These are phyloP conservation scores for Nidularia sp. DNA, from an alignment of 768 basidiomycete genomes.

Conservation along the genomic window DNA sequence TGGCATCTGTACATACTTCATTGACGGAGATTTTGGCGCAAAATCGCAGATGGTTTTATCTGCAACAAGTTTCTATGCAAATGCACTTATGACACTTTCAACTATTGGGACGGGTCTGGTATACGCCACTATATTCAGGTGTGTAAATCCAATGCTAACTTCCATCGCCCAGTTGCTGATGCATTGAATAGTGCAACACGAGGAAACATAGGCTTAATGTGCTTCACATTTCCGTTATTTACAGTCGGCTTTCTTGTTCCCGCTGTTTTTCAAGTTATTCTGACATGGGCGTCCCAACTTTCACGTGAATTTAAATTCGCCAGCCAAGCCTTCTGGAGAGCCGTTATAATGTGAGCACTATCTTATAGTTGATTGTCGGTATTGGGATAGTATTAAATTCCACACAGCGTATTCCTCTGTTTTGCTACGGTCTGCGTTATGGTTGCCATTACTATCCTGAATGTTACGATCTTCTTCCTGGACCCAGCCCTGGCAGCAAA, in stretches of 20 bases:
- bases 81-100: constrained; percentile 10
- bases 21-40: not conserved
- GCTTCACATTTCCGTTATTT: constrained; percentile 21
- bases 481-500: constrained; percentile 1
- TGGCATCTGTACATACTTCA: not conserved
- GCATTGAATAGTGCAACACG: constrained; percentile 8
- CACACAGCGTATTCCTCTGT: constrained; percentile 4
- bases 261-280: constrained; percentile 10
- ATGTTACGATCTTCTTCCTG: constrained; percentile 14
- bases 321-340: constrained; percentile 17
- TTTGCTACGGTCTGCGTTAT: constrained; percentile 10
- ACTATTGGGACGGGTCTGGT: constrained; percentile 17
- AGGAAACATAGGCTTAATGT: constrained; percentile 18
- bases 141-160: not conserved
- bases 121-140: constrained; percentile 20
- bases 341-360: constrained; percentile 7
- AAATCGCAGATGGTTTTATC: not conserved
- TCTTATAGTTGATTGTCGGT: not conserved
- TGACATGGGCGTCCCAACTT: constrained; percentile 13
- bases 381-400: not conserved
- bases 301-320: constrained; percentile 15
- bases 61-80: not conserved
- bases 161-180: not conserved
- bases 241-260: constrained; percentile 18
- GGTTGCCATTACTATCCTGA: constrained; percentile 14